Conservation (phyloP, 2,329 filamentous ascomycete genomes). For the Penicillium expansum region DNA sequence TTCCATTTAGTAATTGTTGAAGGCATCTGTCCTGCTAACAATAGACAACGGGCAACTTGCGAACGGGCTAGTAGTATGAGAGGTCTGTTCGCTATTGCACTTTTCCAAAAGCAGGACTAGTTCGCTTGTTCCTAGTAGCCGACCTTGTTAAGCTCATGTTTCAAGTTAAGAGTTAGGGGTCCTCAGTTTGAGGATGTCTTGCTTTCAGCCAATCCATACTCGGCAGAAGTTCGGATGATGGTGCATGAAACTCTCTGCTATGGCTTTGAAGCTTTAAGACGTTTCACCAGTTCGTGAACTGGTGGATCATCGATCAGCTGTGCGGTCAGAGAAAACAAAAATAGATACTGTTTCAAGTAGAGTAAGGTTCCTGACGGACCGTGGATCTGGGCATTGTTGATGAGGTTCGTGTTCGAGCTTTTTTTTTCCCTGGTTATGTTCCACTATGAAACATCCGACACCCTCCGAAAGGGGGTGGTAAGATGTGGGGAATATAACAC, state of each 20-base stretch:
- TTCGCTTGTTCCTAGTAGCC: background rate
- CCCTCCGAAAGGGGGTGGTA: background rate
- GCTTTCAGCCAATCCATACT: background rate
- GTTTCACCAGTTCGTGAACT: background rate
- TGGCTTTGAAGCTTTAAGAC: background rate
- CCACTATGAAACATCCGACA: background rate
- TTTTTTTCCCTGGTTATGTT: background rate
- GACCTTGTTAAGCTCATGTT: background rate
- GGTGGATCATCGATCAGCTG: background rate
- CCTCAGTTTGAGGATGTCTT: background rate
- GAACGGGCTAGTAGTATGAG: background rate
- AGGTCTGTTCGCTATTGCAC: background rate
- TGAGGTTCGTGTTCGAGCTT: background rate
- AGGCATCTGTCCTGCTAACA: background rate
- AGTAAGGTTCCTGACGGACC: background rate
- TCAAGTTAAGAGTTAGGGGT: background rate
- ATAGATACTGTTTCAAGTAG: background rate
- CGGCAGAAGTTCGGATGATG: background rate
- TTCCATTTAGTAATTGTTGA: background rate
- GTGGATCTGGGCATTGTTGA: background rate
- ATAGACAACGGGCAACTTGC: background rate
- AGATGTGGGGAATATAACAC: background rate
- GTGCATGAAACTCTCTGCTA: background rate
- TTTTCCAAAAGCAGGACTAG: background rate
- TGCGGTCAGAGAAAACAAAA: background rate